Percentiles rank a stretch among this genome's conserved stretches.
Evolutionary conservation across 2,329 filamentous ascomycete genomes (phyloP).

Genomic region (Ophiostoma tasmaniense): DNA sequence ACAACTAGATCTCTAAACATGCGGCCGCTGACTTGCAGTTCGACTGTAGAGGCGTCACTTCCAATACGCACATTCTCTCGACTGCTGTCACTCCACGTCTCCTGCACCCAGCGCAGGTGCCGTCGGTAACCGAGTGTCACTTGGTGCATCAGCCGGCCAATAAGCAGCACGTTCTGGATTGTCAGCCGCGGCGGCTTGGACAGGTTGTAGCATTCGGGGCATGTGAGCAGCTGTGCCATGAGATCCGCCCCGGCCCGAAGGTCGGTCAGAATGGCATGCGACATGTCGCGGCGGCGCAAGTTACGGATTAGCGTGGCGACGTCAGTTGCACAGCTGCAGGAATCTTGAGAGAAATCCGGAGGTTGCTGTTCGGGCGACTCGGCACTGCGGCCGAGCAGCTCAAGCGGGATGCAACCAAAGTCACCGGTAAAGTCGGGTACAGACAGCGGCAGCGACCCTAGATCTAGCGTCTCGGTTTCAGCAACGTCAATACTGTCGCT

Average conservation of each 20-base stretch:
- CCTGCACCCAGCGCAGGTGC: conserved; percentile 11
- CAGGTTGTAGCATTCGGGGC: conserved; percentile 12
- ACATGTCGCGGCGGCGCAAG: not conserved
- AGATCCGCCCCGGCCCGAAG: conserved; percentile 10
- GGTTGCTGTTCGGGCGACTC: not conserved
- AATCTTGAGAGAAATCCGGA: not conserved
- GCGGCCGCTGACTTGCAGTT: not conserved
- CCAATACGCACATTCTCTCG: not conserved
- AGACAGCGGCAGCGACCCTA: not conserved
- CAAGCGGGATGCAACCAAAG: conserved; percentile 11
- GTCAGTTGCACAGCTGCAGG: not conserved
- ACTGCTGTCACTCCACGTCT: not conserved
- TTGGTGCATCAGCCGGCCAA: conserved; percentile 12
- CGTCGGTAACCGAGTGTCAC: conserved; percentile 10
- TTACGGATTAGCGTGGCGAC: not conserved
- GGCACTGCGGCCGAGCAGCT: not conserved
- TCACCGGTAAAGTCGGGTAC: not conserved
- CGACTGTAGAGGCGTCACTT: not conserved
- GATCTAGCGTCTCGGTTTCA: not conserved
- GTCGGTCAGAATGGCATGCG: conserved; percentile 1
- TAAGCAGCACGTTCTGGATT: conserved; percentile 14
- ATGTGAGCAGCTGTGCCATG: conserved; percentile 8
- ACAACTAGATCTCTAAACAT: conserved; percentile 1
- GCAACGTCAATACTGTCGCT: not conserved
- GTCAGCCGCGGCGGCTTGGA: conserved; percentile 13